phyloP scores from a whole-genome alignment of 83 land plant genomes.

The Diphasiastrum complanatum region DNA sequence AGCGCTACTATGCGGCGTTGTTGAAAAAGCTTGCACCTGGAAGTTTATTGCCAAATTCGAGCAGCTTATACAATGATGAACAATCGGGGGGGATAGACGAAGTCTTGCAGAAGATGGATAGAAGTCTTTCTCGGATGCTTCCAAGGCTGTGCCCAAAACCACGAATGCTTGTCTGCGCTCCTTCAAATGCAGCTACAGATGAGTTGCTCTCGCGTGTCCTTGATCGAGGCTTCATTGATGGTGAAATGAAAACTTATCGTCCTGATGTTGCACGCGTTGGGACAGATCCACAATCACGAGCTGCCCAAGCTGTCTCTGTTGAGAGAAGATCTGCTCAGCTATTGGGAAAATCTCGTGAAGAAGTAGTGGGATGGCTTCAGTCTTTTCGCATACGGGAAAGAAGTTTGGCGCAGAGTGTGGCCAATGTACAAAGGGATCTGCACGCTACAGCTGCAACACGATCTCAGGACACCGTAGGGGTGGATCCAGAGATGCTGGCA shows the following conservation, averaged over 20 bases:
- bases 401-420: slow-evolving; percentile 54
- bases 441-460: slow-evolving; percentile 67
- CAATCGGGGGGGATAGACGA: slow-evolving; percentile 92
- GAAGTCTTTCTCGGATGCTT: slow-evolving; percentile 69
- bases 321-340: slow-evolving; percentile 89
- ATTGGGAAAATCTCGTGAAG: slow-evolving; percentile 59
- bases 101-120: slow-evolving; percentile 95
- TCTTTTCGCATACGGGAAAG: slow-evolving; percentile 54
- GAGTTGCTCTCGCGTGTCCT: slow-evolving; percentile 92
- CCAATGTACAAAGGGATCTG: slow-evolving; percentile 68
- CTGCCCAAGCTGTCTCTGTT: slow-evolving; percentile 99
- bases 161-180: slow-evolving; percentile 97
- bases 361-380: slow-evolving; percentile 62
- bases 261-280: slow-evolving; percentile 99
- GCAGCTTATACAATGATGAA: slow-evolving; percentile 36
- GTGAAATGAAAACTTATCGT: slow-evolving; percentile 93
- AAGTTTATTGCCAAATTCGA: slow-evolving; percentile 43
- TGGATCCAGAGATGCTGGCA: slow-evolving; percentile 82
- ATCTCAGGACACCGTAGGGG: slow-evolving; percentile 79
- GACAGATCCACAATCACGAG: slow-evolving; percentile 81
- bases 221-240: slow-evolving; percentile 97
- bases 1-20: slow-evolving; percentile 87
- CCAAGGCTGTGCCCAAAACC: slow-evolving; percentile 98
- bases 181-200: slow-evolving; percentile 99
- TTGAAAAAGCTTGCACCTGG: slow-evolving; percentile 97